Base-by-base conservation (phyloP, 176 grass and related monocot genomes). In the Aegilops speltoides region DNA sequence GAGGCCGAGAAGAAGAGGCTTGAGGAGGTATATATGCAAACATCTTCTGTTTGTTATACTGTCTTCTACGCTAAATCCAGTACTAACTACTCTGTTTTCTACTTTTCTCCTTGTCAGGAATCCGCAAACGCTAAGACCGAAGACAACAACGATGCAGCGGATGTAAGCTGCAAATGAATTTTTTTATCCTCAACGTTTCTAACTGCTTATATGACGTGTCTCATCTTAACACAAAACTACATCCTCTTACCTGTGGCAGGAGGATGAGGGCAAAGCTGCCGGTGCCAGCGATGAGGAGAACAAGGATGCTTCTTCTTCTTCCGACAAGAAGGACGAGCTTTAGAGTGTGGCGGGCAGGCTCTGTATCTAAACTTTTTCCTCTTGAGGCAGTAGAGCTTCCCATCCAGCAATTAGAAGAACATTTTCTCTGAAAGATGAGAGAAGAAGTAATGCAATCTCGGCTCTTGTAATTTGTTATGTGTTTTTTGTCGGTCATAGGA, bases 1-100 rank as follows among this genome's bases (percentile, higher is more conserved):
- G 93, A 93, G 23, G 91, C 87, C 65, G 87, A 93, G 73, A 95
- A 91, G 81, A 95, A 91, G 85, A 93, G 79, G 76, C 33, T 94
- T 69, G 92, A 95, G 19, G 91, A 95, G 89, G 93, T 92, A 86
- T 57, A 57, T 20, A 57, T 6, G 46, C 73, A 76, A 29, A 29
- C 24, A 52, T 76, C 43, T 43, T 25, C 37, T 31, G 14, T 19
- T 50, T 45, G 16, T 57, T 57, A 57, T 43, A 3, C 54, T 57
- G 7, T n/a, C 37, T 73, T 40, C 22, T 64, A 29, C 4, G 4
- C 6, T 13, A n/a, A 52, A 64, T 74, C 57, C 20, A 57, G 19
- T 59, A 29, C 11, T 83, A 79, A 87, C 60, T 37, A 61, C 16
- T 73, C 10, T 9, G 23, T n/a, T 68, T 79, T n/a, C n/a, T n/a